Conservation (phyloP, 1,284 basidiomycete species). For the Trichosporon sp. region DNA sequence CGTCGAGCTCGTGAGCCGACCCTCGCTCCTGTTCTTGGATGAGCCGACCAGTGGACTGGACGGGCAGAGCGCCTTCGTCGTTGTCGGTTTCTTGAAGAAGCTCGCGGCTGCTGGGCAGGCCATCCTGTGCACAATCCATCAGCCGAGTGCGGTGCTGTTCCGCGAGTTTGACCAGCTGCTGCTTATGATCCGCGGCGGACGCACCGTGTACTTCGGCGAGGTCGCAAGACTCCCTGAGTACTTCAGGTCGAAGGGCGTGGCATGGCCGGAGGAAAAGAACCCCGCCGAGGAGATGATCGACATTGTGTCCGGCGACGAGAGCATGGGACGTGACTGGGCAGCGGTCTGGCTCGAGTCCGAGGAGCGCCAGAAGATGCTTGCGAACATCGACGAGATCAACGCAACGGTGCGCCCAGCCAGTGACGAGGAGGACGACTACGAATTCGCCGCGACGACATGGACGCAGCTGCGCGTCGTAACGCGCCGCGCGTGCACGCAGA, state of each 20-base stretch:
- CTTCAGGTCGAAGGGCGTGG: slow-evolving; percentile 49
- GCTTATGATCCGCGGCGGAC: slow-evolving; percentile 52
- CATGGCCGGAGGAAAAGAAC: slow-evolving; percentile 51
- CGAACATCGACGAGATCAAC: slow-evolving; percentile 50
- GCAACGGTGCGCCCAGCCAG: background rate
- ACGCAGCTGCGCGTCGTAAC: slow-evolving; percentile 39
- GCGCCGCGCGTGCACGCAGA: slow-evolving; percentile 34
- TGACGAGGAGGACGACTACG: slow-evolving; percentile 30
- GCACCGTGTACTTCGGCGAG: slow-evolving; percentile 57
- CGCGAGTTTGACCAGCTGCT: slow-evolving; percentile 67
- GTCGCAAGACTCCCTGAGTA: slow-evolving; percentile 53
- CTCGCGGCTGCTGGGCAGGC: slow-evolving; percentile 53
- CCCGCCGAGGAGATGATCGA: slow-evolving; percentile 53
- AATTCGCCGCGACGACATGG: slow-evolving; percentile 36
- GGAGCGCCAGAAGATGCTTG: slow-evolving; percentile 44
- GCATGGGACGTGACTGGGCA: slow-evolving; percentile 61
- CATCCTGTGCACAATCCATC: slow-evolving; percentile 55
- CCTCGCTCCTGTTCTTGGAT: slow-evolving; percentile 51
- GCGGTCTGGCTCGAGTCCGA: slow-evolving; percentile 60
- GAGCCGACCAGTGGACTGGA: slow-evolving; percentile 57
- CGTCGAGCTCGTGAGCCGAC: slow-evolving; percentile 48
- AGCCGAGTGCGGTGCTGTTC: slow-evolving; percentile 62
- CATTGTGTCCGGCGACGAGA: slow-evolving; percentile 40
- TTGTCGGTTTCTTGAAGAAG: slow-evolving; percentile 56
- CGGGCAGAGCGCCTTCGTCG: slow-evolving; percentile 58